phyloP scores from a whole-genome alignment of 2,329 filamentous ascomycete species.

The Bertia moriformis region DNA sequence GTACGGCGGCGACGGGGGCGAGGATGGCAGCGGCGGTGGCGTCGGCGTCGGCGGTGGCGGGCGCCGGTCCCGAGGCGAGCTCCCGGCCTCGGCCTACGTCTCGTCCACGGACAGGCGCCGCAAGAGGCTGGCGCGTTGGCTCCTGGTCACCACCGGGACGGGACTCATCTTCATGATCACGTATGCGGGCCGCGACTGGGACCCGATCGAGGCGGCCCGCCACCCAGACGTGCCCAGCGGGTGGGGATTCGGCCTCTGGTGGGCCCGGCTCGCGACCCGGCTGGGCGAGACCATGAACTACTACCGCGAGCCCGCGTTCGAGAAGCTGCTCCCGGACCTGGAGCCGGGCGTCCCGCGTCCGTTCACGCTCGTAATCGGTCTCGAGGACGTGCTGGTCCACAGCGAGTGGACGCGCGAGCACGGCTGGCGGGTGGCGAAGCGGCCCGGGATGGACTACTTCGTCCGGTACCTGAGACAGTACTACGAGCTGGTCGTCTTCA shows the following conservation, averaged over 20 bases:
- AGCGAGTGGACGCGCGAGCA: slow-evolving; percentile 90
- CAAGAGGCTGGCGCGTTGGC: slow-evolving; percentile 59
- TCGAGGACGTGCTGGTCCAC: slow-evolving; percentile 89
- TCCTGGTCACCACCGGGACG: slow-evolving; percentile 48
- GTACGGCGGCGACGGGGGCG: slow-evolving; percentile 8
- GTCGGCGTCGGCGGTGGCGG: slow-evolving; percentile 30
- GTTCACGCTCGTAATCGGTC: slow-evolving; percentile 79
- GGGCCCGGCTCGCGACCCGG: slow-evolving; percentile 63
- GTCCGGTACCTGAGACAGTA: slow-evolving; percentile 92
- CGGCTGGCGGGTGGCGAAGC: slow-evolving; percentile 88
- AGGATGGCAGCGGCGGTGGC: slow-evolving; percentile 18
- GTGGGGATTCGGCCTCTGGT: slow-evolving; percentile 64
- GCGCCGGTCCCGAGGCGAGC: slow-evolving; percentile 45
- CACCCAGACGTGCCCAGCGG: slow-evolving; percentile 66
- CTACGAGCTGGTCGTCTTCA: slow-evolving; percentile 95
- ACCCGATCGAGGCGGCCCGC: slow-evolving; percentile 51
- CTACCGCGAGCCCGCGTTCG: slow-evolving; percentile 90
- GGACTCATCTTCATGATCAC: slow-evolving; percentile 41
- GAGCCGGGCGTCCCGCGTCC: slow-evolving; percentile 70
- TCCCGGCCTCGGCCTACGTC: slow-evolving; percentile 69
- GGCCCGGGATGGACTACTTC: slow-evolving; percentile 93
- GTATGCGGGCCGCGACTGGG: slow-evolving; percentile 82
- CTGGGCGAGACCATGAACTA: slow-evolving; percentile 67
- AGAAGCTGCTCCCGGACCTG: slow-evolving; percentile 74
- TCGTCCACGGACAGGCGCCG: slow-evolving; percentile 84